Base-by-base conservation (phyloP, 2,329 filamentous ascomycete genomes). In the Pseudopyricularia cyperi region DNA sequence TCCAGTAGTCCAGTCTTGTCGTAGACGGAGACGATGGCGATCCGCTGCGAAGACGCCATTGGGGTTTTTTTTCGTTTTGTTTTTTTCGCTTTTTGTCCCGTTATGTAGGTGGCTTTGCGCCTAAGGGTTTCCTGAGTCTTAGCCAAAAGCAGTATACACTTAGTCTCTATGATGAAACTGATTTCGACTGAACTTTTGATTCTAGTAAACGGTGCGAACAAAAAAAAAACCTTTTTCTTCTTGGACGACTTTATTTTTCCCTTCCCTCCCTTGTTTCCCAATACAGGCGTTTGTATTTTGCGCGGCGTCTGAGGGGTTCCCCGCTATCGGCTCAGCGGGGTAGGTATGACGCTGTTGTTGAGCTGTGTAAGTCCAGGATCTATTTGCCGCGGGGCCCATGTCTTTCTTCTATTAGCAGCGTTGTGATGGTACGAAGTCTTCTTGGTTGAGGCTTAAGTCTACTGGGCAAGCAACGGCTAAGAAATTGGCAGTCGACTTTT, bases 1-100 rank as follows among this genome's bases (percentile, higher is more conserved):
- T 96, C 90, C 59, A 96, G 74, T 59, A 95, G 80, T 55, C 90
- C 93, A 53, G 91, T 97, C 83, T 98, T 98, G 79, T 98, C 89
- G 68, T 93, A 97, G 75, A 97, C 93, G 59, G 91, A 97, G 67
- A 98, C 79, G 65, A 98, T 97, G 59, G 93, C 93, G 76, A 78
- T 79, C 65, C 77, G 74, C 65, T 80, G 77, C 55, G 68, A 62
- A 54, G 55, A 58, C 53, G 60, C 62, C 68, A 71, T 71, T n/a
- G n/a, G n/a, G n/a, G n/a, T n/a, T n/a, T n/a, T n/a, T 30, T 55
- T 58, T 26, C 12, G 19, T 51, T 37, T 35, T 35, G 33, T 24
- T 15, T 44, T 24, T 15, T 35, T 37, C 34, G 33, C n/a, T n/a
- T n/a, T n/a, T n/a, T n/a, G n/a, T n/a, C n/a, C n/a, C n/a, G n/a